These are phyloP conservation scores for Nowakowskiella sp. DNA, from an alignment of 192 early-diverging fungal species.

Conservation along the genomic window DNA sequence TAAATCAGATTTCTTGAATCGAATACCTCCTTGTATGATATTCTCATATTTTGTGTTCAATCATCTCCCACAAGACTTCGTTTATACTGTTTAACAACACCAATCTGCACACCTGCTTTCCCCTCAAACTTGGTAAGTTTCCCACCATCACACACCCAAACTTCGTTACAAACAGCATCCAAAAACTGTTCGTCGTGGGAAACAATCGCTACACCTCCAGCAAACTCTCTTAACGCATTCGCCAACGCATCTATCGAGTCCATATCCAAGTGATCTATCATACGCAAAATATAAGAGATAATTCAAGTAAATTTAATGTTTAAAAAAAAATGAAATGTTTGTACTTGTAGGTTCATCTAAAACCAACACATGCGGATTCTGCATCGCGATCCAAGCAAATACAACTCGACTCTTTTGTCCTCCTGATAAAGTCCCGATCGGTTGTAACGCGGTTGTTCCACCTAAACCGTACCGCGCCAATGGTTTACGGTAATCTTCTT, in stretches of 20 bases:
- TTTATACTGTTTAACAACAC: conserved; percentile 65
- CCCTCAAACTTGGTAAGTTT: conserved; percentile 80
- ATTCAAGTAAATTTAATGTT: conserved; percentile 12
- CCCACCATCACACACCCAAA: conserved; percentile 90
- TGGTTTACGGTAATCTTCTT: conserved; percentile 94
- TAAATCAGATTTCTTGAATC: too few relatives aligned
- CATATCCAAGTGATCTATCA: conserved; percentile 52
- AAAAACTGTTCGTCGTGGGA: conserved; percentile 82
- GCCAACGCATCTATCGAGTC: conserved; percentile 91
- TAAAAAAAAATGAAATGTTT: conserved; percentile 4
- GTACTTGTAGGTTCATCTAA: conserved; percentile 67
- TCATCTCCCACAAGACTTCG: conserved; percentile 21
- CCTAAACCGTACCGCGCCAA: conserved; percentile 93
- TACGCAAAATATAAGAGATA: conserved; percentile 5
- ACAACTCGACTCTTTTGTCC: conserved; percentile 87
- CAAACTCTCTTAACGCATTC: conserved; percentile 74
- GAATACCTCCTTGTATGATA: too few relatives aligned
- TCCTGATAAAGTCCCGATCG: conserved; percentile 89
- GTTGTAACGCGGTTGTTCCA: conserved; percentile 90
- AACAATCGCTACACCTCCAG: conserved; percentile 88
- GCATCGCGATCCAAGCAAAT: conserved; percentile 45
- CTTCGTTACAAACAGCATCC: conserved; percentile 69
- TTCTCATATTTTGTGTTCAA: too few relatives aligned
- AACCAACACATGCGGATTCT: conserved; percentile 46
- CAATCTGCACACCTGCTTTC: conserved; percentile 28